Conservation (phyloP, 2,329 filamentous ascomycete genomes). For the Calonectria montana region DNA sequence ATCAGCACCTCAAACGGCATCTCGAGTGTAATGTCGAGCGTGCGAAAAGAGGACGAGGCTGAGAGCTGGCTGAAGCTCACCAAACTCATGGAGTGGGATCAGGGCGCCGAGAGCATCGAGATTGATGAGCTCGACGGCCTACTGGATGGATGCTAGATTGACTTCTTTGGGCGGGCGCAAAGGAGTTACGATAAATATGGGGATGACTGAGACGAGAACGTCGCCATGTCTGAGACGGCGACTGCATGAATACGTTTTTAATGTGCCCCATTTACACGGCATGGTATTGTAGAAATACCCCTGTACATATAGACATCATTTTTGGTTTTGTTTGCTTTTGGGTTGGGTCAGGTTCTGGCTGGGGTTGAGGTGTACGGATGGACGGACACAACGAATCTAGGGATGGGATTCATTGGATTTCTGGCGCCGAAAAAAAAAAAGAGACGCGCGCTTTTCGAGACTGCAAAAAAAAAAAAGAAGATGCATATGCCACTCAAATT, state of each 20-base stretch:
- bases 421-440: conserved; percentile 29
- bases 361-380: conserved; percentile 32
- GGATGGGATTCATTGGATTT: conserved; percentile 26
- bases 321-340: conserved; percentile 26
- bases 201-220: conserved; percentile 37
- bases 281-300: conserved; percentile 40
- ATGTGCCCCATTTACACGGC: conserved; percentile 37
- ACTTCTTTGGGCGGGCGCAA: conserved; percentile 33
- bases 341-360: conserved; percentile 26
- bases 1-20: conserved; percentile 36
- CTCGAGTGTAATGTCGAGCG: conserved; percentile 38
- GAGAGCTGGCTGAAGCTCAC: conserved; percentile 55
- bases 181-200: conserved; percentile 26
- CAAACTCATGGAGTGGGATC: conserved; percentile 67
- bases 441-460: conserved; percentile 20
- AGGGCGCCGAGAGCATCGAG: conserved; percentile 88
- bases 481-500: conserved; percentile 43
- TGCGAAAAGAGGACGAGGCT: conserved; percentile 52
- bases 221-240: conserved; percentile 41
- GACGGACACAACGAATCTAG: conserved; percentile 30
- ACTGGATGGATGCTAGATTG: conserved; percentile 76
- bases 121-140: conserved; percentile 93
- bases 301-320: conserved; percentile 45
- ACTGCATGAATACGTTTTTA: conserved; percentile 39
- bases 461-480: conserved; percentile 40